Percentiles rank a stretch among this genome's conserved stretches.
phyloP scores from a whole-genome alignment of 2,329 filamentous ascomycete species.

The Penicillium sp. region DNA sequence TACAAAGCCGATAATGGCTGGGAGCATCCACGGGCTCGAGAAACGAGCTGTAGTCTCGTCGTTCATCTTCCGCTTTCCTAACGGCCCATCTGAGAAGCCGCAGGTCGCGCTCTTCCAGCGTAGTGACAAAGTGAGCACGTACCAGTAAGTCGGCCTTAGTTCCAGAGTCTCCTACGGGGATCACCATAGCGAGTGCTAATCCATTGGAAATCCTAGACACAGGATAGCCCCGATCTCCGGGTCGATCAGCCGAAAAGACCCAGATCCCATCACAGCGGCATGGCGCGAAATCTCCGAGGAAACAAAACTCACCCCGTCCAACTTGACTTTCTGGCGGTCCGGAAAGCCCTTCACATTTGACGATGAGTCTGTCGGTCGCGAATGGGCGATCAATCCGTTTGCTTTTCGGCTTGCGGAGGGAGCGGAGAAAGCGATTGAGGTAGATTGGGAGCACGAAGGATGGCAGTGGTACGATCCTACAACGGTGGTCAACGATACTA shows the following conservation, averaged over 20 bases:
- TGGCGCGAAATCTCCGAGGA: conserved; percentile 68
- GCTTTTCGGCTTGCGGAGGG: conserved; percentile 53
- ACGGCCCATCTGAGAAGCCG: conserved; percentile 32
- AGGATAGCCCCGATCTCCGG: conserved; percentile 67
- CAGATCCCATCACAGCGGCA: conserved; percentile 60
- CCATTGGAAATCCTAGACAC: conserved; percentile 38
- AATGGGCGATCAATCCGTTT: conserved; percentile 69
- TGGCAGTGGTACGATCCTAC: conserved; percentile 64
- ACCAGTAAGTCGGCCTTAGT: conserved; percentile 51
- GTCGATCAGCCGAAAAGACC: conserved; percentile 60
- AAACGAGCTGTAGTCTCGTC: conserved; percentile 49
- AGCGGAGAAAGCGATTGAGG: conserved; percentile 54
- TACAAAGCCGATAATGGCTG: conserved; percentile 14
- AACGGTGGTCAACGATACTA: conserved; percentile 52
- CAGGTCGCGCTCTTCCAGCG: conserved; percentile 67
- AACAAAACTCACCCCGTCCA: conserved; percentile 57
- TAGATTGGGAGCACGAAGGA: conserved; percentile 67
- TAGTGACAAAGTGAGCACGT: conserved; percentile 64
- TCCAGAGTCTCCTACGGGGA: background rate
- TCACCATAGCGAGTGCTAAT: background rate
- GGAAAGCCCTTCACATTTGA: conserved; percentile 64
- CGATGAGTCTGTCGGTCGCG: conserved; percentile 58
- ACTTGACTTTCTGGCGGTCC: conserved; percentile 58
- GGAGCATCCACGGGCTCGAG: conserved; percentile 23
- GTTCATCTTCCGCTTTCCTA: conserved; percentile 45